phyloP scores from a whole-genome alignment of 495 filamentous ascomycete genomes.

The Sphaerosporella brunnea region DNA sequence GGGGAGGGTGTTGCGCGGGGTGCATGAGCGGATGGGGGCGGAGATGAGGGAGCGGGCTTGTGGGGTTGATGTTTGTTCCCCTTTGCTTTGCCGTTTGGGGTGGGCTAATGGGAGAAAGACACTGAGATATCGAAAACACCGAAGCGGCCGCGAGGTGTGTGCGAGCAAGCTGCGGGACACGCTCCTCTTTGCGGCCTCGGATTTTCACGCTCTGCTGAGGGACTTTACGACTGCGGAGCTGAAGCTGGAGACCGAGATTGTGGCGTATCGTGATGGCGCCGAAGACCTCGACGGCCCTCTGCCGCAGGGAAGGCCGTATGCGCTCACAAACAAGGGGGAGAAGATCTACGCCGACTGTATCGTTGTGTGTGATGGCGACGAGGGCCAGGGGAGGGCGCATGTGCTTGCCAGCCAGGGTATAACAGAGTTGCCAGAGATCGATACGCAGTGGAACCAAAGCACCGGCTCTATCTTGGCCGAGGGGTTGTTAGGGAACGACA shows the following conservation, averaged over 20 bases:
- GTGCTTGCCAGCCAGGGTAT: background rate
- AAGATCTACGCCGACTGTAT: slow-evolving; percentile 11
- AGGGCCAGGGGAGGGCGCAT: background rate
- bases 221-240: background rate
- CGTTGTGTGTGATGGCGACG: background rate
- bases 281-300: slow-evolving; percentile 8
- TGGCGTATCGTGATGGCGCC: slow-evolving; percentile 2
- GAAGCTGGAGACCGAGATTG: background rate
- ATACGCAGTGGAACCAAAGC: background rate
- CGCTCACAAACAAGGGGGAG: background rate
- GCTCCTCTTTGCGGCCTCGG: background rate
- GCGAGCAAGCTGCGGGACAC: too few relatives aligned
- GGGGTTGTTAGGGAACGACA: background rate
- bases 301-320: slow-evolving; percentile 3
- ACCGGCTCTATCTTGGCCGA: background rate
- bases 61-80: background rate
- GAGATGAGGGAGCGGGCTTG: slow-evolving; percentile 1
- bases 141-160: too few relatives aligned
- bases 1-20: slow-evolving; percentile 1
- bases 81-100: too few relatives aligned
- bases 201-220: background rate
- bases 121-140: background rate
- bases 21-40: background rate
- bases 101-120: background rate
- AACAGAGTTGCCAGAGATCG: background rate